A percentile compares a stretch with the other conserved stretches of the same genome.
Evolutionary conservation across 2,329 filamentous ascomycete species (phyloP).

Genomic region (Cordyceps cateniannulata): DNA sequence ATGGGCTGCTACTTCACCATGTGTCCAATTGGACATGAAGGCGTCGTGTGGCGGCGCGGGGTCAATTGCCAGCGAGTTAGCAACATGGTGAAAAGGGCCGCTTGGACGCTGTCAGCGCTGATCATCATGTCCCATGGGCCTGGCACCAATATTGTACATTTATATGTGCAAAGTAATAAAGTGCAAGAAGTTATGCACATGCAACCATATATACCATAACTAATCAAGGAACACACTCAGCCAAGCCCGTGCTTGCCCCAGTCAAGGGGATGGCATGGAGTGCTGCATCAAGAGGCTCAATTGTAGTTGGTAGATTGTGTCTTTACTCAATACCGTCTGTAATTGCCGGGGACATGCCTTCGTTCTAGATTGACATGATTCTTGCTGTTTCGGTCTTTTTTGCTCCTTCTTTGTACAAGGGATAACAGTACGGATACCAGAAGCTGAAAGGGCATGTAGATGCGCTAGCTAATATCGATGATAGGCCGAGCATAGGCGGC

Average conservation of each 20-base stretch:
- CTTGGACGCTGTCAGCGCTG: slow-evolving; percentile 12
- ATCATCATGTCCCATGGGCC: slow-evolving; percentile 11
- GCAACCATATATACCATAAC: slow-evolving; percentile 1
- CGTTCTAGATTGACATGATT: not conserved
- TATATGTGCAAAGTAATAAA: slow-evolving; percentile 4
- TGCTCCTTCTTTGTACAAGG: not conserved
- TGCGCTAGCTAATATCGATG: not conserved
- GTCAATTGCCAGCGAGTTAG: slow-evolving; percentile 10
- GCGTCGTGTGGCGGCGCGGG: slow-evolving; percentile 13
- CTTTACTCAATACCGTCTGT: not conserved
- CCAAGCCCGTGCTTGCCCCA: not conserved
- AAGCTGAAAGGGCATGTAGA: not conserved
- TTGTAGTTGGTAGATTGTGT: not conserved
- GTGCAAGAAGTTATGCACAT: slow-evolving; percentile 4
- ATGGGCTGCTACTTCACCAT: slow-evolving; percentile 7
- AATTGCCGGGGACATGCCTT: not conserved
- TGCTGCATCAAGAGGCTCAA: not conserved
- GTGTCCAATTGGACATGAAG: slow-evolving; percentile 5
- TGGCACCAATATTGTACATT: slow-evolving; percentile 9
- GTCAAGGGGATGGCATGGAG: not conserved
- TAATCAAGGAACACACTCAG: not conserved
- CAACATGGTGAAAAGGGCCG: not conserved
- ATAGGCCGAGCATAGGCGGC: not conserved
- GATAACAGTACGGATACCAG: not conserved
- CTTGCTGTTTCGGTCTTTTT: not conserved